Conservation (phyloP, 129 eudicot species). For the Escallonia rubra region DNA sequence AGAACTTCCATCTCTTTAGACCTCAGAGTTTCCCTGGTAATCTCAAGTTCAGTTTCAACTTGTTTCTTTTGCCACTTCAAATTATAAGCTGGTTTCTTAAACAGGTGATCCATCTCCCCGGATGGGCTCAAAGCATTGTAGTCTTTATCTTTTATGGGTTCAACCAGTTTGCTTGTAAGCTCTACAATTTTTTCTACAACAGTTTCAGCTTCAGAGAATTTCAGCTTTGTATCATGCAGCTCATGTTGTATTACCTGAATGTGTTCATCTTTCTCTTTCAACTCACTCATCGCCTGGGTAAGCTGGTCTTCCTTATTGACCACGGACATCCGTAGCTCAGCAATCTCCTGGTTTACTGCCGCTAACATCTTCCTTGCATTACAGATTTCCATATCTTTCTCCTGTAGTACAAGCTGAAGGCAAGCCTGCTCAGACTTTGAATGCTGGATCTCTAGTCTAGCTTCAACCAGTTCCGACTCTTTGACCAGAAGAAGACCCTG, state of each 20-base stretch:
- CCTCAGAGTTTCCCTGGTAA: constrained; percentile 52
- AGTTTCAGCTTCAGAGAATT: constrained; percentile 60
- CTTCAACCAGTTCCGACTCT: constrained; percentile 75
- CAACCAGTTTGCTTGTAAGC: constrained; percentile 48
- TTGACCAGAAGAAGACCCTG: constrained; percentile 42
- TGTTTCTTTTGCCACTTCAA: constrained; percentile 51
- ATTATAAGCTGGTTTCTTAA: constrained; percentile 14
- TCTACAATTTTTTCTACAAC: constrained; percentile 53
- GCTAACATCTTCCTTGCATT: constrained; percentile 41
- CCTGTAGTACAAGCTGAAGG: constrained; percentile 46
- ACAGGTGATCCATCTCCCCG: constrained; percentile 7
- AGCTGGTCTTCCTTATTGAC: constrained; percentile 45
- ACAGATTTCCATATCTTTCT: constrained; percentile 54
- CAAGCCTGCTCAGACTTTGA: constrained; percentile 50
- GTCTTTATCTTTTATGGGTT: constrained; percentile 28
- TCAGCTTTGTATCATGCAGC: constrained; percentile 34
- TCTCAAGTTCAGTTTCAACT: constrained; percentile 56
- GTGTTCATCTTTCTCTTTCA: constrained; percentile 57
- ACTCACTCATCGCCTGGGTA: constrained; percentile 33
- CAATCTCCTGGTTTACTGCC: constrained; percentile 55
- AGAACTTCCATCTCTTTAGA: constrained; percentile 72
- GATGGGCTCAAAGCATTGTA: constrained; percentile 3
- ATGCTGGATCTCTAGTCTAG: constrained; percentile 69
- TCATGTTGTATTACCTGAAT: constrained; percentile 47
- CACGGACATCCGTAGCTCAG: constrained; percentile 49